A percentile compares a stretch with the other conserved stretches of the same genome.
phyloP scores from a whole-genome alignment of 1,139 yeast genomes.

The Candida sojae region DNA sequence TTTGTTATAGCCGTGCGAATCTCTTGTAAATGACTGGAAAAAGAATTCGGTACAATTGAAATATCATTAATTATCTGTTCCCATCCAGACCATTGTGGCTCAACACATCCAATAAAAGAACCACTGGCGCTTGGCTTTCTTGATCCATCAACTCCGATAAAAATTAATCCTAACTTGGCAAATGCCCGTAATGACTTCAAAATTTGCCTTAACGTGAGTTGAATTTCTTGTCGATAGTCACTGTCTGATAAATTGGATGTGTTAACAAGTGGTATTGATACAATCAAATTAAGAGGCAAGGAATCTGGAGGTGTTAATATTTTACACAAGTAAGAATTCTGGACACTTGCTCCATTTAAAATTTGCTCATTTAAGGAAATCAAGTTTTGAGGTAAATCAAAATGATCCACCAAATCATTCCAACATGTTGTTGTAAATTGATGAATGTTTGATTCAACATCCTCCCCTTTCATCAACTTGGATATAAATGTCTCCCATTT shows the following conservation, averaged over 20 bases:
- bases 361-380: conserved; percentile 35
- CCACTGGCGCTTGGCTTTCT: conserved; percentile 39
- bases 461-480: conserved; percentile 16
- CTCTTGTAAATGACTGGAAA: conserved; percentile 25
- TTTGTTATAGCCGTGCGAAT: conserved; percentile 29
- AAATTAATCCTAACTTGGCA: conserved; percentile 58
- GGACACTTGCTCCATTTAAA: conserved; percentile 32
- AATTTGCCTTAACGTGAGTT: conserved; percentile 25
- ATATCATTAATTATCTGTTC: conserved; percentile 44
- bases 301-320: conserved; percentile 42
- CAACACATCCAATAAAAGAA: conserved; percentile 56
- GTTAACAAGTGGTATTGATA: conserved; percentile 48
- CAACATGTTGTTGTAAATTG: conserved; percentile 57
- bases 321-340: conserved; percentile 34
- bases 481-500: conserved; percentile 43
- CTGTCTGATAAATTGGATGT: conserved; percentile 27
- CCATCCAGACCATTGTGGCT: conserved; percentile 62
- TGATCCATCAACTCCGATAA: conserved; percentile 50
- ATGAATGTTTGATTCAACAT: conserved; percentile 31
- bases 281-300: conserved; percentile 47
- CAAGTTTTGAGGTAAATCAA: conserved; percentile 42
- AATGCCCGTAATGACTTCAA: conserved; percentile 31
- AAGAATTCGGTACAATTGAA: conserved; percentile 29
- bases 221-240: conserved; percentile 33
- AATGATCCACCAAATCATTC: conserved; percentile 29